These are phyloP conservation scores for Saccharomyces kudriavzevii DNA, from an alignment of 805 yeast species.

Conservation along the genomic window DNA sequence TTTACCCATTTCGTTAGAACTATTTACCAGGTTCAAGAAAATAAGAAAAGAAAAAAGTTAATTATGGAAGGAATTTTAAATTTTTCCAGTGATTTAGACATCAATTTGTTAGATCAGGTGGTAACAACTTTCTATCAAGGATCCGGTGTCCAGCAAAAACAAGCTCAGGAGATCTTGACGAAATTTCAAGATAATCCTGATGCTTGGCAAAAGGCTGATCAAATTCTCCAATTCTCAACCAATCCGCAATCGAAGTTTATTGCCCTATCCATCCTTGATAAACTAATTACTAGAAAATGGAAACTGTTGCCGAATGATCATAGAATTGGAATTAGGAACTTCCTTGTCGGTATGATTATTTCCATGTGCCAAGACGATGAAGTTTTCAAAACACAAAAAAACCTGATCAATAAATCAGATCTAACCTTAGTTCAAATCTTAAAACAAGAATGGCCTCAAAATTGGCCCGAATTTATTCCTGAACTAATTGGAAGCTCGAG, in stretches of 20 bases:
- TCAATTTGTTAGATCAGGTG: conserved; percentile 68
- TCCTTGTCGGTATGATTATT: conserved; percentile 88
- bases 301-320: conserved; percentile 83
- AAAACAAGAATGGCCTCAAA: conserved; percentile 98
- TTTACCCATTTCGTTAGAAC: not conserved
- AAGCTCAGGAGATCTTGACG: conserved; percentile 64
- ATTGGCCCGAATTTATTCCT: conserved; percentile 96
- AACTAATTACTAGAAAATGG: conserved; percentile 88
- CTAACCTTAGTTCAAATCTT: conserved; percentile 87
- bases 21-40: not conserved
- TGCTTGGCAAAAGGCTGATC: conserved; percentile 91
- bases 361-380: conserved; percentile 79
- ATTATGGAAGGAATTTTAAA: conserved; percentile 82
- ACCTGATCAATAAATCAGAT: conserved; percentile 87
- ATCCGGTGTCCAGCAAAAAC: conserved; percentile 55
- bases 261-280: conserved; percentile 84
- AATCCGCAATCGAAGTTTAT: conserved; percentile 87
- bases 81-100: conserved; percentile 76
- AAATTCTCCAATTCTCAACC: conserved; percentile 67
- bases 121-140: conserved; percentile 81
- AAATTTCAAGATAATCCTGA: conserved; percentile 90
- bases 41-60: not conserved
- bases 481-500: conserved; percentile 81
- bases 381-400: conserved; percentile 60
- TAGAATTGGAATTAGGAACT: conserved; percentile 86